Conservation (phyloP, 345 rosid genomes). For the Alliaria petiolata region DNA sequence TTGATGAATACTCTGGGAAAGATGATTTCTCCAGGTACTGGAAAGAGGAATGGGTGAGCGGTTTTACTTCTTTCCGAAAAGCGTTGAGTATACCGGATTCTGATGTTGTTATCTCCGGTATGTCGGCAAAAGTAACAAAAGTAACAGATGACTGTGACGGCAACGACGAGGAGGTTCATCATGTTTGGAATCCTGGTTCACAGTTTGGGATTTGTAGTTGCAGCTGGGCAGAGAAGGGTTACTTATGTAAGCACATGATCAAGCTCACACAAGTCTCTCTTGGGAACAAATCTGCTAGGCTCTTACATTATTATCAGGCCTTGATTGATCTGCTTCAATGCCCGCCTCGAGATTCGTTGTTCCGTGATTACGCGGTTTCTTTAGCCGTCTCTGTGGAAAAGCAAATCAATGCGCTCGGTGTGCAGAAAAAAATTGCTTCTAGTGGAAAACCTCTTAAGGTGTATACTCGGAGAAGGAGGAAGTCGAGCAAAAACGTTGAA, state of each 20-base stretch:
- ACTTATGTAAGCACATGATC: conserved; percentile 75
- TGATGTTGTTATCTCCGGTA: conserved; percentile 53
- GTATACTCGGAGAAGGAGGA: no score
- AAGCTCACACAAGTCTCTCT: conserved; percentile 49
- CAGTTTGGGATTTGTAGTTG: conserved; percentile 76
- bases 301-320: conserved; percentile 57
- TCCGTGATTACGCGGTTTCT: conserved; percentile 79
- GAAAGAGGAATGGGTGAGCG: conserved; percentile 89
- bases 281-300: conserved; percentile 50
- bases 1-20: conserved; percentile 82
- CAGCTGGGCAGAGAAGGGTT: conserved; percentile 76
- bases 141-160: conserved; percentile 51
- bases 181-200: conserved; percentile 78
- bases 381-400: conserved; percentile 55
- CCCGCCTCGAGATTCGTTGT: conserved; percentile 66
- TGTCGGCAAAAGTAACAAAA: conserved; percentile 53
- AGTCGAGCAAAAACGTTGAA: no score
- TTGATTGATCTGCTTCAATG: conserved; percentile 55
- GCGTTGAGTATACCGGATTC: conserved; percentile 69
- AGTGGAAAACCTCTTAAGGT: conserved; percentile 9
- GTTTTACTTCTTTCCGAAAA: conserved; percentile 80
- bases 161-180: conserved; percentile 29
- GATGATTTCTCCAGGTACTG: conserved; percentile 72
- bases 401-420: conserved; percentile 44
- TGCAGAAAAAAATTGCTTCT: conserved; percentile 20